A percentile compares a stretch with the other conserved stretches of the same genome.
These are phyloP conservation scores for Paraphoma sp. DNA, from an alignment of 2,329 filamentous ascomycete genomes.

Conservation along the genomic window DNA sequence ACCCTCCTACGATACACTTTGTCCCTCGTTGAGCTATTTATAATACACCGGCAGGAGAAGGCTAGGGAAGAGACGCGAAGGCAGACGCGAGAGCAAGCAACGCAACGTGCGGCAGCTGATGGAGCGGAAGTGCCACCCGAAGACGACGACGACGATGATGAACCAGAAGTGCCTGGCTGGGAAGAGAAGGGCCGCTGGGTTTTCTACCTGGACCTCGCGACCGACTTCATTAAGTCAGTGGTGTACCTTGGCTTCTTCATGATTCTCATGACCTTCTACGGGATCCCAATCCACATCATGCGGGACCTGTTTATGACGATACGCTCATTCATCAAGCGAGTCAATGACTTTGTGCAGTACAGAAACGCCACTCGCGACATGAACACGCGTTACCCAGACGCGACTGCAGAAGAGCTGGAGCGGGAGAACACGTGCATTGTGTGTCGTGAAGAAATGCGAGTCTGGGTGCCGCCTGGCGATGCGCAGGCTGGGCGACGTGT, in stretches of 20 bases:
- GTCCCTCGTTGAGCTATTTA: conserved; percentile 76
- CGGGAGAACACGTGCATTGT: conserved; percentile 97
- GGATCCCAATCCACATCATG: conserved; percentile 94
- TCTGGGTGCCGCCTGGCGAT: conserved; percentile 67
- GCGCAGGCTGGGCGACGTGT: conserved; percentile 53
- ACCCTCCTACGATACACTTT: conserved; percentile 81
- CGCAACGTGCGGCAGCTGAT: conserved; percentile 59
- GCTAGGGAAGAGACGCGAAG: conserved; percentile 59
- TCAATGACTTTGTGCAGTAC: conserved; percentile 89
- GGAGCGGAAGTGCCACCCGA: conserved; percentile 44
- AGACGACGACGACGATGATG: conserved; percentile 77
- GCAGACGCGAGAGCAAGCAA: conserved; percentile 68
- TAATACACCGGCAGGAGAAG: conserved; percentile 76
- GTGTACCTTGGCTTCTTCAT: conserved; percentile 93
- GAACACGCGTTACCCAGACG: conserved; percentile 88
- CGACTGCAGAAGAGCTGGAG: conserved; percentile 81
- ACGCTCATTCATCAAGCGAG: conserved; percentile 85
- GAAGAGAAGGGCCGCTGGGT: conserved; percentile 94
- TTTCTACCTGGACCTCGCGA: conserved; percentile 83
- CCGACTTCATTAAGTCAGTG: conserved; percentile 87
- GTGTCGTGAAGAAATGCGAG: conserved; percentile 92
- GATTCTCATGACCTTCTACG: conserved; percentile 92
- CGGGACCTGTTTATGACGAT: conserved; percentile 94
- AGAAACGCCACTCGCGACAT: conserved; percentile 92
- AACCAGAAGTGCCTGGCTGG: conserved; percentile 95